Evolutionary conservation across 129 eudicot species (phyloP).

Genomic region (Flaveria linearis): DNA sequence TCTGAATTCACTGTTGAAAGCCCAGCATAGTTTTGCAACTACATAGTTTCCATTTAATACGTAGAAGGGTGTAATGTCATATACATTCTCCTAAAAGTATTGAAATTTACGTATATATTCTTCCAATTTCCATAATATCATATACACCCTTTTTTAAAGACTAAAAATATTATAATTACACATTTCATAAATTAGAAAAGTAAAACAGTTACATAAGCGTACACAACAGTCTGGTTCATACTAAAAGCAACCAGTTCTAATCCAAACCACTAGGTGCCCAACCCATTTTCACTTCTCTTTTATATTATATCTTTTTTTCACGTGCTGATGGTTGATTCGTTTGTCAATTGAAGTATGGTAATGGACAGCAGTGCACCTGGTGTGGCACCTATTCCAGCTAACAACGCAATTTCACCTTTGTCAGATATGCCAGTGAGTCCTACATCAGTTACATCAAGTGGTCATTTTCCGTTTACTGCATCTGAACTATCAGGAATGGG

Average conservation of each 20-base stretch:
- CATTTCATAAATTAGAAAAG: not conserved
- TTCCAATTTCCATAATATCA: not conserved
- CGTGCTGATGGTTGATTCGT: constrained; percentile 20
- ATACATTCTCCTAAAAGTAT: not conserved
- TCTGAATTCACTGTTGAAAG: constrained; percentile 9
- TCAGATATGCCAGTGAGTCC: constrained; percentile 95
- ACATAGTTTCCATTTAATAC: not conserved
- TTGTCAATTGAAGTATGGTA: constrained; percentile 51
- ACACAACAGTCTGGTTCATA: not conserved
- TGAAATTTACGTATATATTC: not conserved
- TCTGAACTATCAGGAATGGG: constrained; percentile 92
- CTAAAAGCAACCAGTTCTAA: not conserved
- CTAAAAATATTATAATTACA: not conserved
- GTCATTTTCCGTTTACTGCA: constrained; percentile 90
- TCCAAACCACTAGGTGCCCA: not conserved
- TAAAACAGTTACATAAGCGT: not conserved
- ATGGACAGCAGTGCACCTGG: constrained; percentile 61
- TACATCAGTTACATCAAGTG: constrained; percentile 93
- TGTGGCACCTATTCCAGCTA: constrained; percentile 57
- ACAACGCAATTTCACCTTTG: constrained; percentile 80
- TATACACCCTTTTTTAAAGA: not conserved
- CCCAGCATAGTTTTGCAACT: constrained; percentile 1
- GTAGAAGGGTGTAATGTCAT: not conserved
- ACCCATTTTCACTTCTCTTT: no score
- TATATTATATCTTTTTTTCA: constrained; percentile 9